Base-by-base conservation (phyloP, 345 rosid genomes). In the Bruguiera gymnorhiza region DNA sequence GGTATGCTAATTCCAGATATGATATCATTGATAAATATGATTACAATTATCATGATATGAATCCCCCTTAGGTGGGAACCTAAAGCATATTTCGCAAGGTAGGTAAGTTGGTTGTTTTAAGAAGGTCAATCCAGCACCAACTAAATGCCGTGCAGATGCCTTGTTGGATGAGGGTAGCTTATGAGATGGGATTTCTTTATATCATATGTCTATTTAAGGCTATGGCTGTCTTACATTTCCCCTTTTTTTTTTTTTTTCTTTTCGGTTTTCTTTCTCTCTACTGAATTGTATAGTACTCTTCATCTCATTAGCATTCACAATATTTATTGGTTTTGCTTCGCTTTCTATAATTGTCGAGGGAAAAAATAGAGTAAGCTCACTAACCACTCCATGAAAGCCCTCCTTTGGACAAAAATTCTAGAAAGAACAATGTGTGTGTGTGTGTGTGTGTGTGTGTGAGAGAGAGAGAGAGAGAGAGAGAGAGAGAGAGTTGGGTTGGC, bases 31-130 rank as follows among this genome's bases (percentile, higher is more conserved):
- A 8, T 7, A 6, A 9, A 7, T 34, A 34, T 7, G 9, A 53
- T 53, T 53, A 24, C 57, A 53, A 20, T 53, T 53, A 53, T 24
- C 26, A 53, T 53, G 57, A n/a, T 10, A n/a, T 23, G 57, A 23
- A 53, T 53, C 8, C 37, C 11, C 11, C 72, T 61, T 77, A 75
- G 77, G 83, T 75, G 62, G 62, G 83, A 79, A 75, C 72, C 37
- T 54, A 31, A 13, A 46, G 71, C 53, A 62, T 53, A 77, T 78
- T 80, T 75, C 79, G 82, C 80, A 77, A 81, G 86, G 86, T 83
- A 73, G 86, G 86, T 80, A 63, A 76, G 77, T 80, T 76, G 69
- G 82, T 80, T 83, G 82, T 72, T 70, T 63, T 53, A 32, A 21
- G 51, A 68, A 60, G 82, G 81, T 76, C 80, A 80, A 80, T 67